These are phyloP conservation scores for Verruconis gallopava DNA, from an alignment of 2,329 filamentous ascomycete genomes.

Conservation along the genomic window DNA sequence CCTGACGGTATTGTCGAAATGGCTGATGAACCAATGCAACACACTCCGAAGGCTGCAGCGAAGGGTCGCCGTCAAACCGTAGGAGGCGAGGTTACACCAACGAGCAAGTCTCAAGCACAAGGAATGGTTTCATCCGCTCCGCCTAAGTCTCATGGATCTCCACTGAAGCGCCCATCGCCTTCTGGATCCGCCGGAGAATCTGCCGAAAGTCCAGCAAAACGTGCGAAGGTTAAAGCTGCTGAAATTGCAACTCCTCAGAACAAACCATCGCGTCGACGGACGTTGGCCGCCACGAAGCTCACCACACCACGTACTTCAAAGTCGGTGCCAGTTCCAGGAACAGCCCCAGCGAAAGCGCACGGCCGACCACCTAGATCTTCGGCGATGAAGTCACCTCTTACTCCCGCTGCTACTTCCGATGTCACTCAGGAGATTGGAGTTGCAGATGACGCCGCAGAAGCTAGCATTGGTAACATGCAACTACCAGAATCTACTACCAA, in stretches of 20 bases:
- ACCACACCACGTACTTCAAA: background rate
- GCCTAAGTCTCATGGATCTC: conserved; percentile 4
- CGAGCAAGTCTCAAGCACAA: background rate
- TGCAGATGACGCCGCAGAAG: background rate
- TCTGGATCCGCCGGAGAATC: conserved; percentile 1
- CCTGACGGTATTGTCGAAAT: background rate
- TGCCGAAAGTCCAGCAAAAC: conserved; percentile 3
- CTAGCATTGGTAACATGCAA: background rate
- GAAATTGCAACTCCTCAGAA: background rate
- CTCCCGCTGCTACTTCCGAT: conserved; percentile 1
- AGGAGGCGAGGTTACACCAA: background rate
- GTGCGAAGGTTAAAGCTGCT: conserved; percentile 1
- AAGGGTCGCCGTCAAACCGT: background rate
- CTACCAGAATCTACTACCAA: background rate
- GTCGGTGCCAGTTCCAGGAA: conserved; percentile 4
- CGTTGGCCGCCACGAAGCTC: conserved; percentile 3
- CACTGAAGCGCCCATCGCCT: conserved; percentile 4
- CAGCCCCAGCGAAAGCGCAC: conserved; percentile 4
- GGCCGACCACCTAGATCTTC: background rate
- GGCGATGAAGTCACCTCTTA: background rate
- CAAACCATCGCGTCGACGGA: conserved; percentile 4
- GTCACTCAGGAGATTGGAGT: background rate
- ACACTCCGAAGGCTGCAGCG: background rate
- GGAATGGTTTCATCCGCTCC: background rate
- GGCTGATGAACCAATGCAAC: background rate